Evolutionary conservation across 129 eudicot genomes (phyloP).

Genomic region (Erigeron canadensis): DNA sequence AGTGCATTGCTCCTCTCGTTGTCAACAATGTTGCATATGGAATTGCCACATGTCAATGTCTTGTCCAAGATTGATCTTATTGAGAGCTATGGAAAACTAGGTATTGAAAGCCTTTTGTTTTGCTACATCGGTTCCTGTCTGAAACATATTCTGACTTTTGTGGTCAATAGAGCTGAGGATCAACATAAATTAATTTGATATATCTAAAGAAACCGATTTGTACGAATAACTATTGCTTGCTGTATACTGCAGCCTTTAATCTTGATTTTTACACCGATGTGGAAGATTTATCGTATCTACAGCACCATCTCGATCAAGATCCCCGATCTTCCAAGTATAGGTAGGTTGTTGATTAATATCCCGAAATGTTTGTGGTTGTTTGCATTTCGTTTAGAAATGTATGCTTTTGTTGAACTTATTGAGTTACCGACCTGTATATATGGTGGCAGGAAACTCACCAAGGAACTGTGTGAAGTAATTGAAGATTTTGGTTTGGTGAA

Average conservation of each 20-base stretch:
- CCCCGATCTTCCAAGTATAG: slow-evolving; percentile 86
- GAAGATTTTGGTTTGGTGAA: slow-evolving; percentile 75
- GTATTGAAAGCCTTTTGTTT: not conserved
- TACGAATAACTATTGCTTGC: not conserved
- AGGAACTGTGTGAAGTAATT: slow-evolving; percentile 88
- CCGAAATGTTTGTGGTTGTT: not conserved
- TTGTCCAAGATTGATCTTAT: slow-evolving; percentile 87
- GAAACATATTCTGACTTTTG: slow-evolving; percentile 2
- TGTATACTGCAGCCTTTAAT: slow-evolving; percentile 66
- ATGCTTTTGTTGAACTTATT: not conserved
- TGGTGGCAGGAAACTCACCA: slow-evolving; percentile 75
- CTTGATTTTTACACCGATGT: slow-evolving; percentile 93
- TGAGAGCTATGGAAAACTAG: slow-evolving; percentile 75
- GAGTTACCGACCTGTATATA: slow-evolving; percentile 11
- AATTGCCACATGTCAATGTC: slow-evolving; percentile 73
- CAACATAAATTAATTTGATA: not conserved
- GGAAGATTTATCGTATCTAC: slow-evolving; percentile 80
- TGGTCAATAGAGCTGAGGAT: slow-evolving; percentile 14
- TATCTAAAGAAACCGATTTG: not conserved
- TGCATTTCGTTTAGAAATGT: slow-evolving; percentile 14
- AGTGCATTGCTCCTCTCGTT: slow-evolving; percentile 88
- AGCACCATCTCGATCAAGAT: slow-evolving; percentile 73
- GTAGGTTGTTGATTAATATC: slow-evolving; percentile 31
- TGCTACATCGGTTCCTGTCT: not conserved
- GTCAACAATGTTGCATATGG: slow-evolving; percentile 90